Conservation (phyloP, 2,329 filamentous ascomycete genomes). For the Neurospora sp. region DNA sequence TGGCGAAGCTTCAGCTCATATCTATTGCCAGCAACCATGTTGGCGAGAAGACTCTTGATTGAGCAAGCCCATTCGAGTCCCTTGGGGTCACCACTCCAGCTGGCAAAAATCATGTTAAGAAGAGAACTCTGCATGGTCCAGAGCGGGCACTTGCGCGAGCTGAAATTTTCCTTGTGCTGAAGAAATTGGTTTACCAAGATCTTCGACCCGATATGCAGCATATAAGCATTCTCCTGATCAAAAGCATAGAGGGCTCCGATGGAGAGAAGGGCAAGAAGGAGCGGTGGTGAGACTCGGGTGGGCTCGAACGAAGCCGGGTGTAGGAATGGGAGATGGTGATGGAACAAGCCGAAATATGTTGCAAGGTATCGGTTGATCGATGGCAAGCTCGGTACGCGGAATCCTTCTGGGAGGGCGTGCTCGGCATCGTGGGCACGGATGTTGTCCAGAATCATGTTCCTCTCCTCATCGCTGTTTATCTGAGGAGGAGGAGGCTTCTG, state of each 20-base stretch:
- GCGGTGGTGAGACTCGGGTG: conserved; percentile 65
- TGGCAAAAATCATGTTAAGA: conserved; percentile 97
- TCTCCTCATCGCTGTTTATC: conserved; percentile 73
- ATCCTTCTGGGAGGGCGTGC: conserved; percentile 74
- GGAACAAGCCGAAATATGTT: conserved; percentile 94
- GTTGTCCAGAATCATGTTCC: conserved; percentile 74
- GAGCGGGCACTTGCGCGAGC: conserved; percentile 89
- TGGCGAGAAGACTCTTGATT: conserved; percentile 93
- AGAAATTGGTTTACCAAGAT: conserved; percentile 94
- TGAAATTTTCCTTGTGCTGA: conserved; percentile 97
- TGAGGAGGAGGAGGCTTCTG: conserved; percentile 73
- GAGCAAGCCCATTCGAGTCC: conserved; percentile 98
- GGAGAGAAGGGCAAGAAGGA: conserved; percentile 82
- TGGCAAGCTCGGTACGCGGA: conserved; percentile 71
- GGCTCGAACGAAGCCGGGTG: conserved; percentile 87
- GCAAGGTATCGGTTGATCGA: conserved; percentile 86
- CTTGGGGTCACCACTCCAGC: conserved; percentile 93
- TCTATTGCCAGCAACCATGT: conserved; percentile 96
- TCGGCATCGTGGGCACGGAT: conserved; percentile 74
- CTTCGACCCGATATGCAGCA: conserved; percentile 95
- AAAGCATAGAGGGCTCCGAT: conserved; percentile 96
- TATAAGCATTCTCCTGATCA: conserved; percentile 92
- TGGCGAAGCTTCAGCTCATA: conserved; percentile 92
- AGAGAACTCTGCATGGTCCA: conserved; percentile 98
- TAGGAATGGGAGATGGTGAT: conserved; percentile 91